Conservation (phyloP, 75 land plant species). For the Adiantum capillusveneris region DNA sequence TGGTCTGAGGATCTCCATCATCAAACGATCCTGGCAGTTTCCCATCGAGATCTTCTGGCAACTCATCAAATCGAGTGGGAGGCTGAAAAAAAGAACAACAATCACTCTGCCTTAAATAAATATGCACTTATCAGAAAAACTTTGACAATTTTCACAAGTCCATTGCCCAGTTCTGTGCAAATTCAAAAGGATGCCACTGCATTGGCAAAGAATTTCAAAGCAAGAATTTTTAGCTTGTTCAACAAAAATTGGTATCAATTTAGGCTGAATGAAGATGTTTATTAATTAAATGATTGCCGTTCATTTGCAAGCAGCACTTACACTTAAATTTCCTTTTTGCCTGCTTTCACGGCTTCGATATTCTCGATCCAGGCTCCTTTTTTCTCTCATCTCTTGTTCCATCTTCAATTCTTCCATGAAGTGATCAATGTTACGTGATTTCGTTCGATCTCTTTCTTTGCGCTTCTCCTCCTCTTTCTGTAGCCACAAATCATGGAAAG, state of each 20-base stretch:
- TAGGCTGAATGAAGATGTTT: no score
- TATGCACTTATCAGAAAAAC: no score
- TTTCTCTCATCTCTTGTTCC: conserved; percentile 90
- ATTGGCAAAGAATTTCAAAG: no score
- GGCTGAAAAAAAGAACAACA: conserved; percentile 34
- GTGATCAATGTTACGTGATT: conserved; percentile 77
- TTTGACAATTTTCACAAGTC: no score
- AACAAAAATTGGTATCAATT: no score
- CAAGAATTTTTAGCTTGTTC: no score
- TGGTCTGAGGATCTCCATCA: conserved; percentile 97
- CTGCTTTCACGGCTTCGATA: conserved; percentile 65
- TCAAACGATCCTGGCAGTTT: conserved; percentile 91
- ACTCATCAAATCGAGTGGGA: conserved; percentile 75
- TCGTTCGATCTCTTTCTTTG: conserved; percentile 79
- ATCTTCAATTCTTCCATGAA: conserved; percentile 95
- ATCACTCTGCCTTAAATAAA: no score
- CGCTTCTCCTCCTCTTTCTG: conserved; percentile 74
- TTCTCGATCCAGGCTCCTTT: conserved; percentile 86
- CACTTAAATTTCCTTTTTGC: conserved; percentile 39
- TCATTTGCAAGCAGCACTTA: no score
- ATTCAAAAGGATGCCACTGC: no score
- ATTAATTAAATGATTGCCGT: no score
- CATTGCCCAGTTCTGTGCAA: no score
- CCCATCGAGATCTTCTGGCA: conserved; percentile 79
- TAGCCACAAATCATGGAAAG: no score